Evolutionary conservation across 306 rosid species (phyloP), one percentile per base, ranked within the genome.

Genomic region (Acacia confusa): DNA sequence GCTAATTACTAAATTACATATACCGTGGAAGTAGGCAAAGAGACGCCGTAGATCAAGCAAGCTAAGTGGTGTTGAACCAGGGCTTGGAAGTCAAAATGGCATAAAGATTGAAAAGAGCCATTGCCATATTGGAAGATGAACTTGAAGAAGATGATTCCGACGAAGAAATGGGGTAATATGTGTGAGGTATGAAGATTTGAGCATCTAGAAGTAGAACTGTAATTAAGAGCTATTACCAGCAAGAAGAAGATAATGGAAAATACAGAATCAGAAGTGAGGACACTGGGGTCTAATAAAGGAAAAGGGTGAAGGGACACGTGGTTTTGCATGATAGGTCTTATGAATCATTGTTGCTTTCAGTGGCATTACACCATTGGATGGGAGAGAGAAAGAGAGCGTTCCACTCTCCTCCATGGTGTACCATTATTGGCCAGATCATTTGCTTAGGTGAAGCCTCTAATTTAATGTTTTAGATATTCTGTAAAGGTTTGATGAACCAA

Each of bases 51-150:
- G 74, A 92, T 83, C 94, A 91, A 86, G 82, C 95, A 92, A 28
- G 32, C 32, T 28, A 28, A 63, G 97, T 90, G 84, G 95, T 89
- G 32, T 78, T 88, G 82, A 84, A 87, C 99, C 99, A 95, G 70
- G 87, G 70, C 81, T 91, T 91, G 55, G 87, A 63, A 45, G 83
- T 80, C 47, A 88, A 67, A 30, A 89, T 82, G 8, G 76, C 97
- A 76, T 90, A 90, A 71, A 95, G 58, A 72, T 83, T 92, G 85
- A 85, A 74, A 9, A 95, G 86, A 3, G 78, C 36, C 14, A 92
- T 89, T 1, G 97, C 97, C 97, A 95, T 83, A 95, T 83, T 91
- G 95, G 57, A 92, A 87, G 70, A 92, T 77, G 30, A 92, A 86
- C 86, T 92, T 92, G 13, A 86, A 83, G 95, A 92, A 92, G 70